These are phyloP conservation scores for Canavalia ensiformis DNA, from an alignment of 306 rosid species.

Conservation along the genomic window DNA sequence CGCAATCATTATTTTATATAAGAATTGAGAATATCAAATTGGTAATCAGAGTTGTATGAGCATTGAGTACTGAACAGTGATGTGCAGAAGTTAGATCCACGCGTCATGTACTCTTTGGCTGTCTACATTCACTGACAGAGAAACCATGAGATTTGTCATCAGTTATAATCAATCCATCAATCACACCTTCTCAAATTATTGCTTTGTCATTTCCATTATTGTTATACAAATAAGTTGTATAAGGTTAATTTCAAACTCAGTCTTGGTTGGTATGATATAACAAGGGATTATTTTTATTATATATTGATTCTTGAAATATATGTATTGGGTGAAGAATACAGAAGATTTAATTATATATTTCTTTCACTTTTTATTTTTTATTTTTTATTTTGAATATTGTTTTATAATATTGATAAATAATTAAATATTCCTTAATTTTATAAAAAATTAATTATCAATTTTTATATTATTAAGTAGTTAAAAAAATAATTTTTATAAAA, in stretches of 20 bases:
- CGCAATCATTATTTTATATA: slow-evolving; percentile 8
- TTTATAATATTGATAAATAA: too few relatives aligned
- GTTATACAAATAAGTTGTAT: neutral
- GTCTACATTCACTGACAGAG: slow-evolving; percentile 27
- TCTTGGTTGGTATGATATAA: slow-evolving; percentile 16
- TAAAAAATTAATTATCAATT: too few relatives aligned
- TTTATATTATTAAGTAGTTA: too few relatives aligned
- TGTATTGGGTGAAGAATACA: neutral
- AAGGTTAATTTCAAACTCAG: slow-evolving; percentile 17
- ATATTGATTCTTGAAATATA: neutral
- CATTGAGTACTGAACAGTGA: neutral
- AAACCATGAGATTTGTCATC: slow-evolving; percentile 12
- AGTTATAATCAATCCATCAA: slow-evolving; percentile 44
- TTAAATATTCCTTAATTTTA: too few relatives aligned
- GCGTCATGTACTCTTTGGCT: slow-evolving; percentile 41
- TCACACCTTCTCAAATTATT: slow-evolving; percentile 43
- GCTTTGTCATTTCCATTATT: slow-evolving; percentile 35
- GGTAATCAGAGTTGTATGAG: slow-evolving; percentile 5
- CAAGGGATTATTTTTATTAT: neutral
- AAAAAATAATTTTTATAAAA: too few relatives aligned
- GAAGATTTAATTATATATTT: neutral
- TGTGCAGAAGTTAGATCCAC: slow-evolving; percentile 23
- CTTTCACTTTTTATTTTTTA: too few relatives aligned
- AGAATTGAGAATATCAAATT: neutral
- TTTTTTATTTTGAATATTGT: too few relatives aligned